Conservation (phyloP, 371 early-diverging fungal genomes). For the Mortierella sp. region DNA sequence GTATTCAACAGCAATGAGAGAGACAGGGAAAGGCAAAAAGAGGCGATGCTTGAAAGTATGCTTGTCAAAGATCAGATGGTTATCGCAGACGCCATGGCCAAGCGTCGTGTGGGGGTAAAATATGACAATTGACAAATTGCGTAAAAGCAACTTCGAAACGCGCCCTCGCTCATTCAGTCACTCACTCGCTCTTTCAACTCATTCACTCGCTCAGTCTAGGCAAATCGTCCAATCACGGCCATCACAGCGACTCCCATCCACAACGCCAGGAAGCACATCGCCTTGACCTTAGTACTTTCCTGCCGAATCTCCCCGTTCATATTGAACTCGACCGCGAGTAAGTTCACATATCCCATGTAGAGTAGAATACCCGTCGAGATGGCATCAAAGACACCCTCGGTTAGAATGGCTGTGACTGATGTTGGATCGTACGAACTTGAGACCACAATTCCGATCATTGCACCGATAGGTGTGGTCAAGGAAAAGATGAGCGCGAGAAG, state of each 20-base stretch:
- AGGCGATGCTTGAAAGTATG: too few relatives aligned
- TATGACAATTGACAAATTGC: too few relatives aligned
- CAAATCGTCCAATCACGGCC: conserved; percentile 83
- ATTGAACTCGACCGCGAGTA: conserved; percentile 77
- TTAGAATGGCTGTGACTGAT: conserved; percentile 64
- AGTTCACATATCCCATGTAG: conserved; percentile 78
- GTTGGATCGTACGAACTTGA: conserved; percentile 64
- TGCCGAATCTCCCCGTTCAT: conserved; percentile 63
- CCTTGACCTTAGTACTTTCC: conserved; percentile 13
- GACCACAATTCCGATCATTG: conserved; percentile 77
- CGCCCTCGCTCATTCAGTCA: too few relatives aligned
- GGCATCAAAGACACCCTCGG: conserved; percentile 82
- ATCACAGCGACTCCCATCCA: conserved; percentile 78
- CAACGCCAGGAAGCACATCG: conserved; percentile 60
- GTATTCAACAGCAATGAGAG: too few relatives aligned
- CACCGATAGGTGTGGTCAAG: conserved; percentile 81
- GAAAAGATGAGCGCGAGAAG: conserved; percentile 59
- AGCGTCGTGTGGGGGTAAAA: too few relatives aligned
- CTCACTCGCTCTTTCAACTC: too few relatives aligned
- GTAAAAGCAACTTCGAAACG: too few relatives aligned
- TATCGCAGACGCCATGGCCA: too few relatives aligned
- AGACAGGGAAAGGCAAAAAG: too few relatives aligned
- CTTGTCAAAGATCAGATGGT: too few relatives aligned
- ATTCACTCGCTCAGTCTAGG: too few relatives aligned
- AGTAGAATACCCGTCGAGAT: conserved; percentile 85